A percentile compares a stretch with the other conserved stretches of the same genome.
Evolutionary conservation across 2,329 filamentous ascomycete species (phyloP).

Genomic region (Stagonosporopsis rhizophila): DNA sequence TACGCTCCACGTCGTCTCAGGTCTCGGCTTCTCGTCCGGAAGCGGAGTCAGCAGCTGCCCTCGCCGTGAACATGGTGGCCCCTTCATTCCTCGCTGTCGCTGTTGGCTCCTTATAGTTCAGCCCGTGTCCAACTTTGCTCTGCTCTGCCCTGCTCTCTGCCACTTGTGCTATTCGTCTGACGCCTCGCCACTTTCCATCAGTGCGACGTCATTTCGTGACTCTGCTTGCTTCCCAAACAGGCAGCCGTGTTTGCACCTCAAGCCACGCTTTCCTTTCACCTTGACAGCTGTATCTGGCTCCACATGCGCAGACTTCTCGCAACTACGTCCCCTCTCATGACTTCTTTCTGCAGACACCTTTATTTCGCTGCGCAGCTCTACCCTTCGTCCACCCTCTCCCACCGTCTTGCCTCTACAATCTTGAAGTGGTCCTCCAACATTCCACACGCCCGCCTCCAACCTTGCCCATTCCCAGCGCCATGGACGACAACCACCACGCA

Average conservation of each 20-base stretch:
- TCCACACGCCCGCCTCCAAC: not conserved
- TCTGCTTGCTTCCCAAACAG: slow-evolving; percentile 31
- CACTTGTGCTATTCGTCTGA: slow-evolving; percentile 18
- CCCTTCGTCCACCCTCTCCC: slow-evolving; percentile 26
- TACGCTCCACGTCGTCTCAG: slow-evolving; percentile 18
- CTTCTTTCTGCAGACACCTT: slow-evolving; percentile 4
- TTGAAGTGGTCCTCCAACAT: slow-evolving; percentile 11
- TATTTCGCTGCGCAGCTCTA: slow-evolving; percentile 8
- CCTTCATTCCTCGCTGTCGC: slow-evolving; percentile 1
- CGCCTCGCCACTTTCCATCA: not conserved
- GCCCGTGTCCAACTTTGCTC: slow-evolving; percentile 3
- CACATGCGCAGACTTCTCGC: not conserved
- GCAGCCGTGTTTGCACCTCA: slow-evolving; percentile 31
- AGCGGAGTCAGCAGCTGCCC: slow-evolving; percentile 14
- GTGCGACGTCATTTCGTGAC: slow-evolving; percentile 43
- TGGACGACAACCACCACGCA: slow-evolving; percentile 10
- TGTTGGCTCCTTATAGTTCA: slow-evolving; percentile 6
- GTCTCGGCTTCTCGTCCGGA: slow-evolving; percentile 19
- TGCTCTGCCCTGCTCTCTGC: not conserved
- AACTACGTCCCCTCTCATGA: slow-evolving; percentile 1
- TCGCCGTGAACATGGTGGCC: slow-evolving; percentile 6
- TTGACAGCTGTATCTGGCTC: not conserved
- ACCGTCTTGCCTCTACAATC: slow-evolving; percentile 18
- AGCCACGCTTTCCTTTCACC: slow-evolving; percentile 1
- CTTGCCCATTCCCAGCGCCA: not conserved